Evolutionary conservation across 1,284 basidiomycete species (phyloP).

Genomic region (Agroathelia rolfsii): DNA sequence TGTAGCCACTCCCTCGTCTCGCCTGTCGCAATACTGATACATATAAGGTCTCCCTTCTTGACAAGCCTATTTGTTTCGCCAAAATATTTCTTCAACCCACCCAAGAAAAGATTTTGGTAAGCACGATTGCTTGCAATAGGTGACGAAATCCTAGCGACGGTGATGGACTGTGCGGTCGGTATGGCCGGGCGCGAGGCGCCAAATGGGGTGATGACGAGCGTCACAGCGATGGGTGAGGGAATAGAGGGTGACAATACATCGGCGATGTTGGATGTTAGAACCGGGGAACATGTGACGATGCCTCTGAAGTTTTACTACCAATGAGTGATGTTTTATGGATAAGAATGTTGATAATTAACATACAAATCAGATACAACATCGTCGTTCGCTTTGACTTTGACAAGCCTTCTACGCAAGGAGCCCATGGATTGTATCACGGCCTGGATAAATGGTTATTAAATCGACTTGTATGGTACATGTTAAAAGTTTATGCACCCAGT

Average conservation of each 20-base stretch:
- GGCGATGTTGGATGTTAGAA: constrained; percentile 47
- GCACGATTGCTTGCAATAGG: constrained; percentile 65
- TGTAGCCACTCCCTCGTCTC: constrained; percentile 25
- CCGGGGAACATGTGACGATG: constrained; percentile 37
- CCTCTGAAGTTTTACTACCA: constrained; percentile 26
- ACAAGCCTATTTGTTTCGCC: constrained; percentile 49
- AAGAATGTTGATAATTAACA: constrained; percentile 9
- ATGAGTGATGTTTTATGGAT: constrained; percentile 6
- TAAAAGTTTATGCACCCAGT: constrained; percentile 67
- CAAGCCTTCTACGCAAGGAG: constrained; percentile 32
- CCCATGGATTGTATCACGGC: constrained; percentile 18
- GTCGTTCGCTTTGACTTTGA: constrained; percentile 50
- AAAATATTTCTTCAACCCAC: constrained; percentile 65
- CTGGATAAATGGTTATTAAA: constrained; percentile 12
- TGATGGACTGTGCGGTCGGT: constrained; percentile 66
- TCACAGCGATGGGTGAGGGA: constrained; percentile 21
- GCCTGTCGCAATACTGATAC: constrained; percentile 58
- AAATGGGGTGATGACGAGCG: constrained; percentile 43
- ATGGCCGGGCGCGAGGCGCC: constrained; percentile 48
- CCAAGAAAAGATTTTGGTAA: constrained; percentile 66
- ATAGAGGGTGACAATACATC: constrained; percentile 16
- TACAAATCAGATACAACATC: constrained; percentile 24
- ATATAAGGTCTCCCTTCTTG: constrained; percentile 75
- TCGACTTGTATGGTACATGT: constrained; percentile 4
- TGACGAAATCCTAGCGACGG: constrained; percentile 79